Evolutionary conservation across 1,139 yeast species (phyloP).

Genomic region (Waltiozyma sp.): DNA sequence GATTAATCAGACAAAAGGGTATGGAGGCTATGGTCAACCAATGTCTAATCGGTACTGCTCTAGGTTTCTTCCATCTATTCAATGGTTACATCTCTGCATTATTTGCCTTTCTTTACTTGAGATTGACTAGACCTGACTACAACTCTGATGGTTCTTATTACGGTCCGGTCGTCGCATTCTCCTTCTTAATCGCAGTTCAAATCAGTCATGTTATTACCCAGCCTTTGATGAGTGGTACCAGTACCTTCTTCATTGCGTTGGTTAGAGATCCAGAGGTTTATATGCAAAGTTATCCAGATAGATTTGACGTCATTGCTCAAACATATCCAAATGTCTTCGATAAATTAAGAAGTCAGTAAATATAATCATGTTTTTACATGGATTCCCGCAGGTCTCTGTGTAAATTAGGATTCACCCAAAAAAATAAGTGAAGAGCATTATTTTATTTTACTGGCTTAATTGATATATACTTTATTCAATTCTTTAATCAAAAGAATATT

Average conservation of each 20-base stretch:
- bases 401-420: no score
- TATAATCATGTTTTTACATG: no score
- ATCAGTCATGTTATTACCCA: slow-evolving; percentile 63
- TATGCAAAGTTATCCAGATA: slow-evolving; percentile 63
- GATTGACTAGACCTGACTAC: slow-evolving; percentile 62
- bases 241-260: slow-evolving; percentile 79
- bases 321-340: slow-evolving; percentile 69
- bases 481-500: no score
- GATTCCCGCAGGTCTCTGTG: no score
- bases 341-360: slow-evolving; percentile 27
- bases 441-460: no score
- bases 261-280: slow-evolving; percentile 84
- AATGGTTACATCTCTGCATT: slow-evolving; percentile 62
- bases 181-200: slow-evolving; percentile 69
- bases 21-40: slow-evolving; percentile 82
- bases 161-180: slow-evolving; percentile 70
- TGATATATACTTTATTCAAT: no score
- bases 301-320: slow-evolving; percentile 60
- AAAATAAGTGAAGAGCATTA: no score
- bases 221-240: slow-evolving; percentile 69
- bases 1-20: slow-evolving; percentile 67
- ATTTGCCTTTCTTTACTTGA: slow-evolving; percentile 59
- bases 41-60: slow-evolving; percentile 65
- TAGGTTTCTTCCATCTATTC: slow-evolving; percentile 60
- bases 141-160: slow-evolving; percentile 56